Base-by-base conservation (phyloP, 2,329 filamentous ascomycete species). In the Apiospora hydei region DNA sequence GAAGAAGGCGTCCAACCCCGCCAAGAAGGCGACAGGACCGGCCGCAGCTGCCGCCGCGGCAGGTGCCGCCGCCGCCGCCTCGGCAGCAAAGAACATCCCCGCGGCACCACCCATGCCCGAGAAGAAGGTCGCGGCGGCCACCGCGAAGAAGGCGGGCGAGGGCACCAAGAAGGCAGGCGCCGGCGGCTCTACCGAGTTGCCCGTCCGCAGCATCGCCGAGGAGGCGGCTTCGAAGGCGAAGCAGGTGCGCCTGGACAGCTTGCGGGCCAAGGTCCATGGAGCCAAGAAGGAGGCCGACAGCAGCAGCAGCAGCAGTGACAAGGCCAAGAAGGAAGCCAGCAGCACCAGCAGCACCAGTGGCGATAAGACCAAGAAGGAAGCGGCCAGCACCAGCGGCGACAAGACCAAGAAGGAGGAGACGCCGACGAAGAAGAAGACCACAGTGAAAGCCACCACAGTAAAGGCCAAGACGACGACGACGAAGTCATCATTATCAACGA, bases 211-310 rank as follows among this genome's bases (percentile, higher is more conserved):
- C 77, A 85, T 90, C 69, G 90, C 89, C 57, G 87, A 93, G 77
- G 92, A 94, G 79, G 90, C 88, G 68, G 90, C 90, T 0, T 83
- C 87, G 76, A 91, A 89, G 81, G 90, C 90, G 69, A 91, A 91
- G 82, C 85, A 90, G 76, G 83, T 87, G 75, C 86, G 86, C 71
- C 84, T 90, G 73, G 85, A 88, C 74, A 83, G 80, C 76, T 79
- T 90, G 73, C 84, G 87, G 70, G 85, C 88, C 71, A 89, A 89
- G 80, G 88, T 88, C 6, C 80, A 89, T 74, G 87, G 87, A 38
- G 77, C 76, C 69, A 87, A 87, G 75, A 82, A 81, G 26, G 76
- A 76, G 21, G 75, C 76, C 49, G 34, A 57, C 78, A 66, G 66
- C 78, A 66, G 30, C 61, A 14, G 26, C 24, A 38, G 34, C 18